Conservation (phyloP, 768 basidiomycete species). For the Suillus lakei region DNA sequence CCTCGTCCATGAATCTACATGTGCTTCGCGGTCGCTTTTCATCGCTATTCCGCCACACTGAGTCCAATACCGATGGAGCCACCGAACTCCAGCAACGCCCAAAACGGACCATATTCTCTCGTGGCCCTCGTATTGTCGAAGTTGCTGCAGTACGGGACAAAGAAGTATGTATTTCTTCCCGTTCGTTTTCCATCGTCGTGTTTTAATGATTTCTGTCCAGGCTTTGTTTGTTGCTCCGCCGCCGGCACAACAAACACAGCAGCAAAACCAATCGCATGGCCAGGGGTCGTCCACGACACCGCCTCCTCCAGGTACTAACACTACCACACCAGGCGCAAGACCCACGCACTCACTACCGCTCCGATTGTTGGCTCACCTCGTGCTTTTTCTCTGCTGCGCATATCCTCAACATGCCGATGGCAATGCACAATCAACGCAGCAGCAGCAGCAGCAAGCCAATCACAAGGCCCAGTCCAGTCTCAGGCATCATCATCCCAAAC, state of each 20-base stretch:
- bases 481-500: too few relatives aligned
- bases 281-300: background rate
- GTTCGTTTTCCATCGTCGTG: background rate
- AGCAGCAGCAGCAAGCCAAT: too few relatives aligned
- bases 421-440: too few relatives aligned
- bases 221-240: background rate
- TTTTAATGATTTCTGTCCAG: background rate
- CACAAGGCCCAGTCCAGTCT: too few relatives aligned
- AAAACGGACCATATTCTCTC: background rate
- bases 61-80: background rate
- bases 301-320: background rate
- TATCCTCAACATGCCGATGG: too few relatives aligned
- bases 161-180: background rate
- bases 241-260: background rate
- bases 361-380: too few relatives aligned
- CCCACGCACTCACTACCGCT: too few relatives aligned
- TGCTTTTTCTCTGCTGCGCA: too few relatives aligned
- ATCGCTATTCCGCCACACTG: background rate
- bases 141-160: background rate
- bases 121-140: background rate
- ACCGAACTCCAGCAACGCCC: background rate
- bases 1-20: background rate
- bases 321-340: background rate
- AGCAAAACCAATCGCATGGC: background rate
- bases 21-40: background rate